A percentile compares a stretch with the other conserved stretches of the same genome.
These are phyloP conservation scores for Nadsonia fulvescens DNA, from an alignment of 805 yeast genomes.

Conservation along the genomic window DNA sequence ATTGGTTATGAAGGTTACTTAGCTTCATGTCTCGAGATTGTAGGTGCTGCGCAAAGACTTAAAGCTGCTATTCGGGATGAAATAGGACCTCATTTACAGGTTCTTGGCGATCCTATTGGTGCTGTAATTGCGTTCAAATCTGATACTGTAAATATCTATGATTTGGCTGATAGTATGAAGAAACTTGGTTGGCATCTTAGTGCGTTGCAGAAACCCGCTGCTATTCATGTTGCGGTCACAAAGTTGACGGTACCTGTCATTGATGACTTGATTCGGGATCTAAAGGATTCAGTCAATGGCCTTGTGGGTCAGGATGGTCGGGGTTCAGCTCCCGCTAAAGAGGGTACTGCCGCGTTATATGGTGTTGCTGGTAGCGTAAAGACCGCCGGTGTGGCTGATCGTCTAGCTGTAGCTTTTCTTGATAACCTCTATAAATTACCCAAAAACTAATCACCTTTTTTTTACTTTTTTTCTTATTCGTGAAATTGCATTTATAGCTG, in stretches of 20 bases:
- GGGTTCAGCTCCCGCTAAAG: constrained; percentile 14
- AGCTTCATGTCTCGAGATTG: constrained; percentile 46
- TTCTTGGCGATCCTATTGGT: constrained; percentile 72
- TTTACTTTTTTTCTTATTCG: not conserved
- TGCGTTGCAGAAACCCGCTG: constrained; percentile 76
- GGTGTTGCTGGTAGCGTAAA: constrained; percentile 90
- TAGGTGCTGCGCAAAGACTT: constrained; percentile 42
- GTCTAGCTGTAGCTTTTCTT: constrained; percentile 59
- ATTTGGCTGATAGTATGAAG: constrained; percentile 51
- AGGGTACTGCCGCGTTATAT: constrained; percentile 68
- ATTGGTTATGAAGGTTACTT: constrained; percentile 76
- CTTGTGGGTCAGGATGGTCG: constrained; percentile 16
- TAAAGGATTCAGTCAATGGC: constrained; percentile 28
- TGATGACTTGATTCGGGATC: constrained; percentile 37
- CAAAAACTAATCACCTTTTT: not conserved
- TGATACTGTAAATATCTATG: constrained; percentile 46
- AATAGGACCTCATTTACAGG: constrained; percentile 37
- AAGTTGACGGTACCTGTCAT: constrained; percentile 43
- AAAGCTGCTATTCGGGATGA: constrained; percentile 26
- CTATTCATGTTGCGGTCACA: constrained; percentile 81
- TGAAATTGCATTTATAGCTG: not conserved
- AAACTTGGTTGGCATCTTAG: constrained; percentile 77
- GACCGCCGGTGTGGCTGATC: constrained; percentile 71
- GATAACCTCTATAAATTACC: constrained; percentile 62
- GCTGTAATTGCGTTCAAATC: constrained; percentile 73